Evolutionary conservation across 768 basidiomycete genomes (phyloP), one percentile per base, ranked within the genome.

Genomic region (Trametes cinnabarina): DNA sequence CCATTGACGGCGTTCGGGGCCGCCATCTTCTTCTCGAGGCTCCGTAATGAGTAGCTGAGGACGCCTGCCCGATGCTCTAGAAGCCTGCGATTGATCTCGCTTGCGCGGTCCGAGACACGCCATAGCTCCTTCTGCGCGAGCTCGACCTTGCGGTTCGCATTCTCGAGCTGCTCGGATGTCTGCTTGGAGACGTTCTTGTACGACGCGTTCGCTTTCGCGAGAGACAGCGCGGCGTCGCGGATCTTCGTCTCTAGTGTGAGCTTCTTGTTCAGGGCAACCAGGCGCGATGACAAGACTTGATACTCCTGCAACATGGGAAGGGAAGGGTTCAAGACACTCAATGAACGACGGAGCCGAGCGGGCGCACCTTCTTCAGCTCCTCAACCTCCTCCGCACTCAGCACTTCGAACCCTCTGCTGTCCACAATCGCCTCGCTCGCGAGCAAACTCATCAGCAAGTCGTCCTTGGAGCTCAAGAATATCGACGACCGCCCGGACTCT

Each of bases 351-450:
- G 53, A 47, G 35, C 34, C 35, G 30, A 37, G 78, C 78, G 52
- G 80, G 77, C 77, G 35, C 59, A 86, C 87, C 77, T 85, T 84
- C 72, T 87, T 90, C 62, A 86, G 75, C 30, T 82, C 82, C 56
- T 89, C 86, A 15, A 88, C 82, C 64, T 87, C 83, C 46, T 90
- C 87, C 60, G 86, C 81, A 52, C 80, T 82, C 42, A 95, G 77
- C 20, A 97, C 86, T 51, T 87, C 84, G 68, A 83, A 91, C 43
- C 84, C 84, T 28, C 89, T 85, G 66, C 91, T 91, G 66, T 98
- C 94, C n/a, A 98, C 86, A 40, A 92, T 84, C 4, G 96, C 96
- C 72, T 98, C 94, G 53, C 94, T 94, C 40, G 94, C 90, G 62
- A 98, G 76, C 39, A 99, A 80, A 69, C 90, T 90, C 69, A 97